phyloP scores from a whole-genome alignment of 116 monocot genomes.

The Phalaenopsis hybrid region DNA sequence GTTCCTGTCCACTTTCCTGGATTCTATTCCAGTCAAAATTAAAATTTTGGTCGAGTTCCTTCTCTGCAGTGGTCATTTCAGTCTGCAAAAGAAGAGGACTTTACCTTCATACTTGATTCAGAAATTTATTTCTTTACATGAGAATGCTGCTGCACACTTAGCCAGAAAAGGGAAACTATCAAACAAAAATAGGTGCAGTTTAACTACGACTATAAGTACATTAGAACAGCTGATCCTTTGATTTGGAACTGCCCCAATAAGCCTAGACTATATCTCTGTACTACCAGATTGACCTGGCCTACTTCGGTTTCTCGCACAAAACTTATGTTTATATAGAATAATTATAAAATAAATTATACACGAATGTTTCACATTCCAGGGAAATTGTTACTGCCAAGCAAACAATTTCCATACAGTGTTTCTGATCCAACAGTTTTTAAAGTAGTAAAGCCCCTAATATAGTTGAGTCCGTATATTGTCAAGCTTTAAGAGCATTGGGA shows the following conservation, averaged over 20 bases:
- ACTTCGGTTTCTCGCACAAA: not conserved
- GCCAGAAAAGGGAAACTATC: not conserved
- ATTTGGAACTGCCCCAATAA: not conserved
- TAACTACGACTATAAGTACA: not conserved
- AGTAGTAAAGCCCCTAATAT: not conserved
- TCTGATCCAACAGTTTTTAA: too few species aligned
- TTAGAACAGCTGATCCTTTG: not conserved
- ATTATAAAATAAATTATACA: not conserved
- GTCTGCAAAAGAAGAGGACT: conserved; percentile 43
- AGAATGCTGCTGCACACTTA: not conserved
- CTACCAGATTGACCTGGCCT: not conserved
- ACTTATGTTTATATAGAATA: too few species aligned
- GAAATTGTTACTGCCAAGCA: not conserved
- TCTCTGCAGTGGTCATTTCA: conserved; percentile 98
- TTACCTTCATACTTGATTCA: not conserved
- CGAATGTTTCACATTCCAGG: not conserved
- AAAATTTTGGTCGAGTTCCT: conserved; percentile 82
- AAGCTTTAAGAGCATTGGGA: not conserved
- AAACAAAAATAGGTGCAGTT: not conserved
- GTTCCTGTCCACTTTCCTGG: conserved; percentile 90
- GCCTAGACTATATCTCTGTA: not conserved
- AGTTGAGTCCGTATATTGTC: not conserved
- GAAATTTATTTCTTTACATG: not conserved
- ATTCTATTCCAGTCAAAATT: conserved; percentile 99
- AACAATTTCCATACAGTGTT: too few species aligned